Base-by-base conservation (phyloP, 2,329 filamentous ascomycete genomes). In the Phyllosticta citrichinensis region DNA sequence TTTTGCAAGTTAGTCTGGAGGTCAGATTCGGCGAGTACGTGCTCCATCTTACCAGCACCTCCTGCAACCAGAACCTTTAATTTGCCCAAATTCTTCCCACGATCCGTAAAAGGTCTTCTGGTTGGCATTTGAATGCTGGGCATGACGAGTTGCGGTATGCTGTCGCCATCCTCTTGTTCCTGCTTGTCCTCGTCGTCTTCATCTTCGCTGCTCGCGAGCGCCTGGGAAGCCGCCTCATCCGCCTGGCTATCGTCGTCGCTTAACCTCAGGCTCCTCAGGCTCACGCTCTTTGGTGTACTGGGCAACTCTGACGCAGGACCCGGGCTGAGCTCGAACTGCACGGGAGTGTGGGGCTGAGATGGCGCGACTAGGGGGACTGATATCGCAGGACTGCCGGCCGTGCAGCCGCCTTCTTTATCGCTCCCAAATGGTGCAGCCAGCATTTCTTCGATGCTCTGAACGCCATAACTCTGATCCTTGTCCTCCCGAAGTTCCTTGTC, bases 91-190 rank as follows among this genome's bases (percentile, higher is more conserved):
- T 81, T 82, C 75, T 88, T 93, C 17, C 94, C 94, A 55, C 83
- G 83, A n/a, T 88, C 85, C 0, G 94, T 97, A 72, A 97, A 97
- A 0, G 92, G 92, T 57, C 91, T 83, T 56, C 94, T 85, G 63
- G 85, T 88, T 3, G 94, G 93, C 83, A 99, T 94, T 64, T 84
- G 86, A 68, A 99, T 87, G 69, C 91, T 96, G 5, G 94, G 94
- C 94, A 99, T 99, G 63, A 99, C 89, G n/a, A 99, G 81, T 73
- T 97, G 92, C 24, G 88, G 87, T 51, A 76, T 71, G 78, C 55
- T 76, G 75, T 62, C 53, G 30, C 68, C 67, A 22, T 67, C 76
- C 68, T 68, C 76, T 73, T 75, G 73, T 27, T 70, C 68, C 2
- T 72, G 59, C 56, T 68, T 68, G 10, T 68, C 67, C 9, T 71